These are phyloP conservation scores for Draba incana DNA, from an alignment of 345 rosid genomes.

Conservation along the genomic window DNA sequence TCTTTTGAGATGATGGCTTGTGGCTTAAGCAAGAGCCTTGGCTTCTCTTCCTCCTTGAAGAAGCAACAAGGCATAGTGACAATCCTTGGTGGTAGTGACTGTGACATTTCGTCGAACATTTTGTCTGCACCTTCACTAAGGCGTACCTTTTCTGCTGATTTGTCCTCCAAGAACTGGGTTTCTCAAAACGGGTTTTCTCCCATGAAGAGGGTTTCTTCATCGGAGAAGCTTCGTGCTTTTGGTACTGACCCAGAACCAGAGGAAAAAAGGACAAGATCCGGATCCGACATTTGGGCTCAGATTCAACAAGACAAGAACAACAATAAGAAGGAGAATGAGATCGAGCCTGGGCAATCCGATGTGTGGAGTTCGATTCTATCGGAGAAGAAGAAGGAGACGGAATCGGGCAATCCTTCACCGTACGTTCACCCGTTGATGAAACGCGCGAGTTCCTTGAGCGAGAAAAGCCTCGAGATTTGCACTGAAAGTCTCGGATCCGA, in stretches of 20 bases:
- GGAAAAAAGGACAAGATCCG: slow-evolving; percentile 31
- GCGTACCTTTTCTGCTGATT: slow-evolving; percentile 81
- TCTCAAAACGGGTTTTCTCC: slow-evolving; percentile 53
- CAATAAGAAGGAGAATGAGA: slow-evolving; percentile 32
- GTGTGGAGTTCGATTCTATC: slow-evolving; percentile 66
- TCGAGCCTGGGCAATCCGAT: slow-evolving; percentile 48
- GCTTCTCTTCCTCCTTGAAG: slow-evolving; percentile 52
- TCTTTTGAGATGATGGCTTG: slow-evolving; percentile 48
- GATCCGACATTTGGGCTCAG: slow-evolving; percentile 56
- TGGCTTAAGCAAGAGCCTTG: slow-evolving; percentile 49
- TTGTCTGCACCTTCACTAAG: slow-evolving; percentile 59
- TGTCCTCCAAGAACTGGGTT: slow-evolving; percentile 80
- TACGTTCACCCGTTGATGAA: slow-evolving; percentile 77
- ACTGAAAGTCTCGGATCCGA: slow-evolving; percentile 99
- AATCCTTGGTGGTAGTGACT: slow-evolving; percentile 53
- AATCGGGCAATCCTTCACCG: slow-evolving; percentile 49
- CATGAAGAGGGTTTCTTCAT: slow-evolving; percentile 61
- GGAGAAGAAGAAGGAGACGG: slow-evolving; percentile 50
- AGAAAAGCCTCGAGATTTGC: slow-evolving; percentile 85
- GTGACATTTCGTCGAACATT: slow-evolving; percentile 35
- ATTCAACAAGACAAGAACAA: slow-evolving; percentile 48
- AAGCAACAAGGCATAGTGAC: slow-evolving; percentile 77
- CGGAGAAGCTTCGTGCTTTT: slow-evolving; percentile 53
- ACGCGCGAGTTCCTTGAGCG: slow-evolving; percentile 64
- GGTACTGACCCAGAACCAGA: slow-evolving; percentile 35